Percentiles rank a stretch among this genome's conserved stretches.
phyloP scores from a whole-genome alignment of 2,329 filamentous ascomycete genomes.

The Diaporthe capsici region DNA sequence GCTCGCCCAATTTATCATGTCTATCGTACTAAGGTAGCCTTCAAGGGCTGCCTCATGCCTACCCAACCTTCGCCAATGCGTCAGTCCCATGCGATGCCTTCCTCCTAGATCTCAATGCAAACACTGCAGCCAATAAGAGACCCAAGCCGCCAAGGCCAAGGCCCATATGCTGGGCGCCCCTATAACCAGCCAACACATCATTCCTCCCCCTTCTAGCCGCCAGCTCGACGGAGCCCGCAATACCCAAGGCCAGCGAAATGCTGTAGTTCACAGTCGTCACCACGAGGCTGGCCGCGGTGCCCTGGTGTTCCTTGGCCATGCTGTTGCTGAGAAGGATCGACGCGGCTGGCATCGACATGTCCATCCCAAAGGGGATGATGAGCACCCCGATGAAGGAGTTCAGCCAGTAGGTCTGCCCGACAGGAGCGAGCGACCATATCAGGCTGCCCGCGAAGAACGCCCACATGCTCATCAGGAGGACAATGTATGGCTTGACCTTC shows the following conservation, averaged over 20 bases:
- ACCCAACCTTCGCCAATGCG: neutral
- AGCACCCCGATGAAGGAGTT: slow-evolving; percentile 72
- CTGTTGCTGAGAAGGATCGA: slow-evolving; percentile 72
- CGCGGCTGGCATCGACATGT: slow-evolving; percentile 76
- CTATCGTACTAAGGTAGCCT: neutral
- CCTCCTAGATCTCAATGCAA: slow-evolving; percentile 44
- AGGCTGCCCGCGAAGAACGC: slow-evolving; percentile 60
- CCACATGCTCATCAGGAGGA: slow-evolving; percentile 61
- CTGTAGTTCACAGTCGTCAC: slow-evolving; percentile 78
- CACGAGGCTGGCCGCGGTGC: slow-evolving; percentile 67
- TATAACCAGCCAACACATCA: slow-evolving; percentile 52
- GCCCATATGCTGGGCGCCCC: slow-evolving; percentile 58
- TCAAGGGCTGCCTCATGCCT: neutral
- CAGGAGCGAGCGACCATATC: slow-evolving; percentile 63
- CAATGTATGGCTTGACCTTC: slow-evolving; percentile 52
- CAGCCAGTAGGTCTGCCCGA: slow-evolving; percentile 73
- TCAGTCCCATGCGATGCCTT: neutral
- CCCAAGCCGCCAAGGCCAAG: slow-evolving; percentile 56
- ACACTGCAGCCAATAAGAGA: slow-evolving; percentile 51
- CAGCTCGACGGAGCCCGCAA: slow-evolving; percentile 75
- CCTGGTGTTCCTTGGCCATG: slow-evolving; percentile 60
- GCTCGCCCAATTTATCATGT: neutral
- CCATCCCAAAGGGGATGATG: slow-evolving; percentile 74
- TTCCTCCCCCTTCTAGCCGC: slow-evolving; percentile 49
- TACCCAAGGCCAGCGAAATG: slow-evolving; percentile 75